phyloP scores from a whole-genome alignment of 2,329 filamentous ascomycete genomes.

The Trichoderma afroharzianum region DNA sequence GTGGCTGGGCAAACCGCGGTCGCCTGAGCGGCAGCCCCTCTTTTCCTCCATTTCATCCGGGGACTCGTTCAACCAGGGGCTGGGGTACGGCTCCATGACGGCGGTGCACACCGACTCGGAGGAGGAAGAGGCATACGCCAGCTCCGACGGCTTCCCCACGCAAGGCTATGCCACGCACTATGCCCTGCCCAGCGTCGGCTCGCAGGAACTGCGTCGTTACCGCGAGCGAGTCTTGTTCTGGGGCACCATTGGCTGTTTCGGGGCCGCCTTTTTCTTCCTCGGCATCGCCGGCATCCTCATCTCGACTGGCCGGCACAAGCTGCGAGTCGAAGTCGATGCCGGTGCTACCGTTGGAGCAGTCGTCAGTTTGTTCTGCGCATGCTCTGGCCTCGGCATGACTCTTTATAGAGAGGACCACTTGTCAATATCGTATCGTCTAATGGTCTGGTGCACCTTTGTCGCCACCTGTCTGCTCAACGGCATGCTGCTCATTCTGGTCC shows the following conservation, averaged over 20 bases:
- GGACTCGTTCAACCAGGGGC: constrained; percentile 25
- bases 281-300: constrained; percentile 63
- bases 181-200: constrained; percentile 49
- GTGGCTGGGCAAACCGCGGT: constrained; percentile 42
- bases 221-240: constrained; percentile 55
- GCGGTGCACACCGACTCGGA: constrained; percentile 37
- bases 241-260: constrained; percentile 52
- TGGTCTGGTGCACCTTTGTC: constrained; percentile 37
- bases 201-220: constrained; percentile 48
- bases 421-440: constrained; percentile 40
- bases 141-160: constrained; percentile 47
- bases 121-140: constrained; percentile 48
- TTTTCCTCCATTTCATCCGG: constrained; percentile 18
- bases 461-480: constrained; percentile 41
- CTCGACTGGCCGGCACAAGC: constrained; percentile 62
- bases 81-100: constrained; percentile 30
- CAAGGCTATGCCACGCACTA: constrained; percentile 53
- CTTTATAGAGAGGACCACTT: constrained; percentile 49
- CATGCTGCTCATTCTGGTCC: constrained; percentile 41
- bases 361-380: constrained; percentile 61
- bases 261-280: constrained; percentile 60
- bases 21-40: constrained; percentile 24
- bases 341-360: constrained; percentile 68
- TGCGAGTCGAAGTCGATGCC: constrained; percentile 68
- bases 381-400: constrained; percentile 57